Evolutionary conservation across 345 rosid genomes (phyloP).

Genomic region (Kandelia obovata): DNA sequence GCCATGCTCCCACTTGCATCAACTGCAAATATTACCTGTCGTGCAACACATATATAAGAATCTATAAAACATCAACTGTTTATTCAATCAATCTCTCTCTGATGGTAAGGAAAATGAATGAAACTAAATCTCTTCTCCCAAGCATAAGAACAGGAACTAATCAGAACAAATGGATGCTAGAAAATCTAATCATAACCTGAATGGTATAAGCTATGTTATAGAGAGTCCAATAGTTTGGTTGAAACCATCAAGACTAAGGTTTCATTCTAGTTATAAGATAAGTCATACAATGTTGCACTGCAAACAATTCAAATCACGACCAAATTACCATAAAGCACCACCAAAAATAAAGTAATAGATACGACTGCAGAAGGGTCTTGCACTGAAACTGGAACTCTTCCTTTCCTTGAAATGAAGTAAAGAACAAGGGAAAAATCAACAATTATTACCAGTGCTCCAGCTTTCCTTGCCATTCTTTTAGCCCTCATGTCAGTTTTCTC

Average conservation of each 20-base stretch:
- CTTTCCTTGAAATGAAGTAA: not conserved
- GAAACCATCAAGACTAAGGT: not conserved
- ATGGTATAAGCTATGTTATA: not conserved
- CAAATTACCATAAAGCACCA: not conserved
- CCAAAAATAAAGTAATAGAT: conserved; percentile 1
- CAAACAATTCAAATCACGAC: conserved; percentile 8
- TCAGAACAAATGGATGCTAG: too few relatives aligned
- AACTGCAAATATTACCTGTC: conserved; percentile 87
- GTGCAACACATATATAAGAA: conserved; percentile 21
- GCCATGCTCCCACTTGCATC: conserved; percentile 99
- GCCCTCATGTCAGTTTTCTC: conserved; percentile 99
- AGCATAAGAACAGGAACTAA: too few relatives aligned
- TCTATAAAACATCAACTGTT: conserved; percentile 3
- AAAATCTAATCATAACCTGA: too few relatives aligned
- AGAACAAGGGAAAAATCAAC: conserved; percentile 1
- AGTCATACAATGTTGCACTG: not conserved
- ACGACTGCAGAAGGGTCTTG: not conserved
- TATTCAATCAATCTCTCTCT: not conserved
- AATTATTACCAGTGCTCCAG: conserved; percentile 87
- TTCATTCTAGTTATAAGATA: not conserved
- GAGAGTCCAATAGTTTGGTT: conserved; percentile 1
- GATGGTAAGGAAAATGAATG: not conserved
- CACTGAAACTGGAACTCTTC: not conserved
- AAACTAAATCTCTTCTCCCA: too few relatives aligned
- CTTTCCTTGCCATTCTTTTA: conserved; percentile 97